phyloP scores from a whole-genome alignment of 2,329 filamentous ascomycete genomes.

The Aspergillus neoniger region DNA sequence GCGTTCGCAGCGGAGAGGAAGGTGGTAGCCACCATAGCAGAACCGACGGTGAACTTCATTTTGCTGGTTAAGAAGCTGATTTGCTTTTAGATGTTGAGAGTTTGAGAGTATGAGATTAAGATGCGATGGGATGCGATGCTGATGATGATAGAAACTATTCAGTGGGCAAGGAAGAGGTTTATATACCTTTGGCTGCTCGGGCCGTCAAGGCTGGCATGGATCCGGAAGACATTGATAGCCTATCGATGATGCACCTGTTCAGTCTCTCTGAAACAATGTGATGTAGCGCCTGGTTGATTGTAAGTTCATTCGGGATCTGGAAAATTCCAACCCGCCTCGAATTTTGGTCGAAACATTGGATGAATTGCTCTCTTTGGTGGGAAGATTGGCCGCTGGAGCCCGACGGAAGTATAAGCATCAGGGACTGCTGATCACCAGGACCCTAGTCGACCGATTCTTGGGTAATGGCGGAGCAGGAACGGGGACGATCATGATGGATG shows the following conservation, averaged over 20 bases:
- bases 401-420: background rate
- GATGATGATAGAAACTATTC: background rate
- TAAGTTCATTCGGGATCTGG: no score
- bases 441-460: background rate
- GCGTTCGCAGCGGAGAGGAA: background rate
- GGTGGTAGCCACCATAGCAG: background rate
- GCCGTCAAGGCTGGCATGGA: background rate
- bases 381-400: no score
- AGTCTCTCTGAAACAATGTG: no score
- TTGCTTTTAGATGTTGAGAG: background rate
- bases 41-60: slow-evolving; percentile 4
- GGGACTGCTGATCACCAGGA: background rate
- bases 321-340: no score
- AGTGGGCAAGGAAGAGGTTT: background rate
- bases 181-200: background rate
- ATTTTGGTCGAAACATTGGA: no score
- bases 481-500: background rate
- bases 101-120: background rate
- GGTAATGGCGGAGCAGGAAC: background rate
- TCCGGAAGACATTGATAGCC: background rate
- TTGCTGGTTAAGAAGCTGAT: background rate
- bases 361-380: no score
- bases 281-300: no score
- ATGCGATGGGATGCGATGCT: background rate
- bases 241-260: background rate